Percentiles rank a stretch among this genome's conserved stretches.
Evolutionary conservation across 352 stramenopile genomes (phyloP).

Genomic region (Albugo candida): DNA sequence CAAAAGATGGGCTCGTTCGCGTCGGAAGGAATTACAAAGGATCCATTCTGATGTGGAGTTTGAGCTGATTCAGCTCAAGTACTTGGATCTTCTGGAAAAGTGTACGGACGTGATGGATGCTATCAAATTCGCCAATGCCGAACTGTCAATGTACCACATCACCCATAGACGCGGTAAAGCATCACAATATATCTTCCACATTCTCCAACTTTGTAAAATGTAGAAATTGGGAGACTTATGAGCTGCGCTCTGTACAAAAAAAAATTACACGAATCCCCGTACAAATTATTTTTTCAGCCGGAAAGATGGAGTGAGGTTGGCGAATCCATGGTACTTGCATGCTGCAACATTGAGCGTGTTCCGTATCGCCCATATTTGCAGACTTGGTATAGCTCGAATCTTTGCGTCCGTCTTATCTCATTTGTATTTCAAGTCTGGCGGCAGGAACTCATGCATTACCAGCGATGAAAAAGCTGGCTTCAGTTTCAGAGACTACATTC

Average conservation of each 20-base stretch:
- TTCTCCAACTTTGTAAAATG: neutral
- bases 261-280: conserved; percentile 47
- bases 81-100: conserved; percentile 47
- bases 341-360: conserved; percentile 45
- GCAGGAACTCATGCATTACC: conserved; percentile 44
- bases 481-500: conserved; percentile 62
- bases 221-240: conserved; percentile 64
- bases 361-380: conserved; percentile 52
- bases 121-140: conserved; percentile 40
- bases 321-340: conserved; percentile 47
- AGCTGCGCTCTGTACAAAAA: conserved; percentile 62
- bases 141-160: conserved; percentile 34
- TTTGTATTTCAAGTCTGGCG: conserved; percentile 22
- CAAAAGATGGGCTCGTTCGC: conserved; percentile 33
- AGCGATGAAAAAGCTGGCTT: conserved; percentile 59
- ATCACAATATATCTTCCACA: neutral
- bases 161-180: conserved; percentile 31
- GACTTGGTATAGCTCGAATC: conserved; percentile 28
- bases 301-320: conserved; percentile 54
- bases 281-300: conserved; percentile 49
- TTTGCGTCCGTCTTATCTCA: neutral
- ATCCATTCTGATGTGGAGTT: conserved; percentile 65
- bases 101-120: conserved; percentile 48
- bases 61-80: conserved; percentile 63
- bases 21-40: conserved; percentile 25